Conservation (phyloP, 805 yeast genomes). For the Ogataea saltuana region DNA sequence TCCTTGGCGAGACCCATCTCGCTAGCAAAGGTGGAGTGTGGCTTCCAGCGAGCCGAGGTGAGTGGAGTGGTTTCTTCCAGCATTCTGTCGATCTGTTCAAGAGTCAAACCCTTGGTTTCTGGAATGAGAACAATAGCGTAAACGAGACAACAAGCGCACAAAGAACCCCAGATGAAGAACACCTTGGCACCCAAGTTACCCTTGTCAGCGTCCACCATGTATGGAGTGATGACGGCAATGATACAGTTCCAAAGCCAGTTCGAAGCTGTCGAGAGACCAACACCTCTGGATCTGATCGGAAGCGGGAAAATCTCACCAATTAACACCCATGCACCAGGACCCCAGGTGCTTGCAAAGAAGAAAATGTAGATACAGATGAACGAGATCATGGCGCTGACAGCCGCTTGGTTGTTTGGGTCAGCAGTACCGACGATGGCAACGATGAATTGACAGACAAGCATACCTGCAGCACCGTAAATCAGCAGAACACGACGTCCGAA, state of each 20-base stretch:
- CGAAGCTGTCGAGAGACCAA: slow-evolving; percentile 69
- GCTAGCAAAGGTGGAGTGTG: slow-evolving; percentile 35
- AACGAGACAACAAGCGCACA: slow-evolving; percentile 46
- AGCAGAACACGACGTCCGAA: slow-evolving; percentile 58
- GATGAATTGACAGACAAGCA: slow-evolving; percentile 56
- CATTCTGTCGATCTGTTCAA: slow-evolving; percentile 73
- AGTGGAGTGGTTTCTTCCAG: slow-evolving; percentile 38
- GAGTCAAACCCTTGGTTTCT: slow-evolving; percentile 78
- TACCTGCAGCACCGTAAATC: slow-evolving; percentile 51
- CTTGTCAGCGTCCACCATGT: slow-evolving; percentile 62
- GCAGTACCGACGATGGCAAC: slow-evolving; percentile 46
- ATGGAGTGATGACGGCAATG: slow-evolving; percentile 76
- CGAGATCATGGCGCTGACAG: slow-evolving; percentile 38
- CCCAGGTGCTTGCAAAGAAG: slow-evolving; percentile 83
- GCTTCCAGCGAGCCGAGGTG: slow-evolving; percentile 38
- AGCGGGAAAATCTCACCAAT: slow-evolving; percentile 67
- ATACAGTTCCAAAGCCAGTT: slow-evolving; percentile 80
- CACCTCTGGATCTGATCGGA: slow-evolving; percentile 72
- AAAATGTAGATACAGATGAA: slow-evolving; percentile 64
- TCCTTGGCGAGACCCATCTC: slow-evolving; percentile 32
- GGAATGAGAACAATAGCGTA: slow-evolving; percentile 73
- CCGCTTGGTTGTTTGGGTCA: slow-evolving; percentile 29
- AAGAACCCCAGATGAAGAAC: slow-evolving; percentile 71
- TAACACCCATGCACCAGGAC: slow-evolving; percentile 75
- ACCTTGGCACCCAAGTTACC: slow-evolving; percentile 65